phyloP scores from a whole-genome alignment of 805 yeast genomes.

The Wickerhamiella vanderwaltii region DNA sequence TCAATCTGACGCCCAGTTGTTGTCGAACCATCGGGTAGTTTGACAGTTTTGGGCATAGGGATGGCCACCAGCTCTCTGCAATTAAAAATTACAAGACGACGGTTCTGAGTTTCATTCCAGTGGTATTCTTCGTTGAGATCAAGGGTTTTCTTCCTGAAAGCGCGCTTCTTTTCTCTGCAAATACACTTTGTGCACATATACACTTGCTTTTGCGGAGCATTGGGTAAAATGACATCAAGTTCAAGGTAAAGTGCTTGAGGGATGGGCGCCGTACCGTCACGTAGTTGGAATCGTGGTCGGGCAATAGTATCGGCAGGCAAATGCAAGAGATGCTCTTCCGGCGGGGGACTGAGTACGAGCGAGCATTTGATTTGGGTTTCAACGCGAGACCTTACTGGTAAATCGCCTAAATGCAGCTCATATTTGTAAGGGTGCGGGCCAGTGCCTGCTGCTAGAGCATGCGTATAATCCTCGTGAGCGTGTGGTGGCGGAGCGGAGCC shows the following conservation, averaged over 20 bases:
- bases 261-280: conserved; percentile 23
- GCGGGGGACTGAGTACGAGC: conserved; percentile 60
- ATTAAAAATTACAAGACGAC: conserved; percentile 81
- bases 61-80: conserved; percentile 63
- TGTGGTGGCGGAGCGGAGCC: conserved; percentile 11
- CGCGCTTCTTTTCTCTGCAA: conserved; percentile 86
- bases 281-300: conserved; percentile 68
- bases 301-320: conserved; percentile 81
- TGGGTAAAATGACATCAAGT: conserved; percentile 59
- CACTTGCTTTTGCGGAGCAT: conserved; percentile 36
- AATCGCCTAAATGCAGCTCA: conserved; percentile 33
- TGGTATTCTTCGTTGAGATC: conserved; percentile 58
- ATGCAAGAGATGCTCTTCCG: conserved; percentile 59
- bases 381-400: conserved; percentile 78
- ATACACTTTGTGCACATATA: conserved; percentile 81
- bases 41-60: conserved; percentile 19
- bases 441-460: conserved; percentile 8
- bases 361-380: conserved; percentile 87
- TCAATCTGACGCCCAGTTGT: conserved; percentile 32
- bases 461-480: conserved; percentile 13
- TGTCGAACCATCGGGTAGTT: conserved; percentile 32
- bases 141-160: conserved; percentile 81
- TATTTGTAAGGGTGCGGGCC: conserved; percentile 14
- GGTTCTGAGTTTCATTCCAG: conserved; percentile 62
- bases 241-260: conserved; percentile 39